These are phyloP conservation scores for Citeromyces matritensis DNA, from an alignment of 805 yeast genomes.

Conservation along the genomic window DNA sequence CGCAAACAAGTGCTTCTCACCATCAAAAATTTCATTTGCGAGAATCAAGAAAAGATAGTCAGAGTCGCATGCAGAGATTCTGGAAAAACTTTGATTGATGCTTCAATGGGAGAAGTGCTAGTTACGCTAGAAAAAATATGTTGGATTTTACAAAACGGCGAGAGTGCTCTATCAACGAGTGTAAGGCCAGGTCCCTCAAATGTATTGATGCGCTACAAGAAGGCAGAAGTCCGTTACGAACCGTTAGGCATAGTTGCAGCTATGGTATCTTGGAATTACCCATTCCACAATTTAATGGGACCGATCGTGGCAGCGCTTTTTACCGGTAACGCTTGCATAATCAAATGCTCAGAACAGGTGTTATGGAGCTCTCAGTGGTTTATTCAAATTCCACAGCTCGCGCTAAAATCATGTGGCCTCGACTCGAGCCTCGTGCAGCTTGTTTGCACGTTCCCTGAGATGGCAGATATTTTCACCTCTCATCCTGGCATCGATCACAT, in stretches of 20 bases:
- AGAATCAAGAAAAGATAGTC: constrained; percentile 77
- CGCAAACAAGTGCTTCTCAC: constrained; percentile 63
- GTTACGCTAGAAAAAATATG: constrained; percentile 86
- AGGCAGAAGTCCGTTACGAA: constrained; percentile 87
- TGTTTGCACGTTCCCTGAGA: constrained; percentile 78
- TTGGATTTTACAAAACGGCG: constrained; percentile 85
- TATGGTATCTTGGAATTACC: constrained; percentile 93
- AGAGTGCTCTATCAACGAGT: constrained; percentile 50
- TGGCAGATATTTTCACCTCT: constrained; percentile 74
- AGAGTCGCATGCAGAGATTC: constrained; percentile 92
- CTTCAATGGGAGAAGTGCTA: constrained; percentile 91
- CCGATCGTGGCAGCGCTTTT: constrained; percentile 82
- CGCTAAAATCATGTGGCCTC: constrained; percentile 58
- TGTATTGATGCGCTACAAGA: constrained; percentile 74
- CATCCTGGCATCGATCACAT: constrained; percentile 77
- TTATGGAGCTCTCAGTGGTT: constrained; percentile 87
- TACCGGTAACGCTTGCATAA: constrained; percentile 82
- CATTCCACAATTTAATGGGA: constrained; percentile 87
- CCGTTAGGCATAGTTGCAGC: constrained; percentile 87
- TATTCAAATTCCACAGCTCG: constrained; percentile 52
- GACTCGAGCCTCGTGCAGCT: constrained; percentile 79
- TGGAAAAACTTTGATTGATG: constrained; percentile 92
- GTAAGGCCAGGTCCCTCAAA: constrained; percentile 80
- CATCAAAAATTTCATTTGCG: constrained; percentile 53
- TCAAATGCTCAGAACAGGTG: constrained; percentile 93